Conservation (phyloP, 1,139 yeast genomes). For the Yamadazyma friedrichii region DNA sequence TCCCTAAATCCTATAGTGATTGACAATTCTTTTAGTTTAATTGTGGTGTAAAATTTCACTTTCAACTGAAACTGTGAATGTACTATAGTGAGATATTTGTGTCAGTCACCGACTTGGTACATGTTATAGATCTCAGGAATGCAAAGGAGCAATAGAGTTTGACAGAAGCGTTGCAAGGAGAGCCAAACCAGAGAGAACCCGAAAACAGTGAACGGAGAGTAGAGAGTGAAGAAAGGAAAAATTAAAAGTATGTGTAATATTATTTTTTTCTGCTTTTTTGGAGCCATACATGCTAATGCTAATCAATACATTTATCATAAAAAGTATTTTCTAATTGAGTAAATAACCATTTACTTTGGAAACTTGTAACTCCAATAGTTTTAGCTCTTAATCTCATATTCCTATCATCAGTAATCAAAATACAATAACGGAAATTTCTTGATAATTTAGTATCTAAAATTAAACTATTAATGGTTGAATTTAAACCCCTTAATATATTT, state of each 20-base stretch:
- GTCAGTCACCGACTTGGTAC: too few relatives aligned
- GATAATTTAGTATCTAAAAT: conserved; percentile 35
- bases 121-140: too few relatives aligned
- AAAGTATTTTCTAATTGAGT: conserved; percentile 46
- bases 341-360: conserved; percentile 63
- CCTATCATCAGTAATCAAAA: conserved; percentile 69
- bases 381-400: conserved; percentile 69
- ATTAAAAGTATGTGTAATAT: background rate
- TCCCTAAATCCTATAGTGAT: too few relatives aligned
- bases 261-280: background rate
- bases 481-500: conserved; percentile 37
- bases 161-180: too few relatives aligned
- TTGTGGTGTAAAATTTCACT: too few relatives aligned
- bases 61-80: too few relatives aligned
- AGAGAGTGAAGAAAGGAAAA: too few relatives aligned
- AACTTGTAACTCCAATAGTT: conserved; percentile 55
- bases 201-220: too few relatives aligned
- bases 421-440: conserved; percentile 50
- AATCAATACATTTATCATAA: conserved; percentile 43
- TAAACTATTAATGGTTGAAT: conserved; percentile 14
- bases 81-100: too few relatives aligned
- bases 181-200: too few relatives aligned
- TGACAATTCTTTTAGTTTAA: too few relatives aligned
- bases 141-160: too few relatives aligned
- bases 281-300: conserved; percentile 11